Evolutionary conservation across 2,329 filamentous ascomycete species (phyloP).

Genomic region (Bisporella sp.): DNA sequence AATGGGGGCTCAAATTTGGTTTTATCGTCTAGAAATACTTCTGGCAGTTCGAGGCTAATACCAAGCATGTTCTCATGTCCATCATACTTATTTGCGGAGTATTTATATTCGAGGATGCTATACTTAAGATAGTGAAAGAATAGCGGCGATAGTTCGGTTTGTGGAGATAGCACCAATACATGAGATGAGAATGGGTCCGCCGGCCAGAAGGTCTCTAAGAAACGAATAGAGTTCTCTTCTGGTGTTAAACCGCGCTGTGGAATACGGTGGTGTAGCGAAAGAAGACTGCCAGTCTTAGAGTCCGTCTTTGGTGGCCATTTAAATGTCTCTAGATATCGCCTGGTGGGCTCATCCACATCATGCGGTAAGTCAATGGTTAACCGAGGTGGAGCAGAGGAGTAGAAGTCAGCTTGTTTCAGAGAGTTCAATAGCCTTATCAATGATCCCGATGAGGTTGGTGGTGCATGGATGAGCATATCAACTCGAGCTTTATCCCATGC

Average conservation of each 20-base stretch:
- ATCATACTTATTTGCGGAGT: constrained; percentile 49
- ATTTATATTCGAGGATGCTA: constrained; percentile 66
- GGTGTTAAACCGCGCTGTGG: constrained; percentile 50
- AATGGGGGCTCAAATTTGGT: constrained; percentile 43
- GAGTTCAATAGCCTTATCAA: constrained; percentile 72
- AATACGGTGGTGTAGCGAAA: constrained; percentile 73
- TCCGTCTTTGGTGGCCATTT: constrained; percentile 53
- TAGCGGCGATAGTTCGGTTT: constrained; percentile 69
- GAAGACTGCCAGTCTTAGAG: constrained; percentile 38
- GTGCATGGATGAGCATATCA: constrained; percentile 78
- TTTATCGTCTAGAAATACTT: constrained; percentile 53
- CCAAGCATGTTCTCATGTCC: constrained; percentile 59
- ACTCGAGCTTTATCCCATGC: constrained; percentile 74
- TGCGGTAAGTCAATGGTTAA: constrained; percentile 80
- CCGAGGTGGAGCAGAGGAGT: constrained; percentile 60
- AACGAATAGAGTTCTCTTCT: constrained; percentile 65
- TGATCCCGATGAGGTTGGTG: constrained; percentile 62
- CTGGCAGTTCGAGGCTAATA: constrained; percentile 71
- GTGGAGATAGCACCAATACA: constrained; percentile 76
- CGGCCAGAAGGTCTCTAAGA: constrained; percentile 87
- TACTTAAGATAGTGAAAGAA: constrained; percentile 88
- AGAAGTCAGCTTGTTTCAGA: constrained; percentile 68
- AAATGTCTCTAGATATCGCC: constrained; percentile 55
- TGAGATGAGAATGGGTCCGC: constrained; percentile 56
- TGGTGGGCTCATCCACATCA: constrained; percentile 57